Conservation (phyloP, 2,329 filamentous ascomycete species). For the Penicillium janthinellum region DNA sequence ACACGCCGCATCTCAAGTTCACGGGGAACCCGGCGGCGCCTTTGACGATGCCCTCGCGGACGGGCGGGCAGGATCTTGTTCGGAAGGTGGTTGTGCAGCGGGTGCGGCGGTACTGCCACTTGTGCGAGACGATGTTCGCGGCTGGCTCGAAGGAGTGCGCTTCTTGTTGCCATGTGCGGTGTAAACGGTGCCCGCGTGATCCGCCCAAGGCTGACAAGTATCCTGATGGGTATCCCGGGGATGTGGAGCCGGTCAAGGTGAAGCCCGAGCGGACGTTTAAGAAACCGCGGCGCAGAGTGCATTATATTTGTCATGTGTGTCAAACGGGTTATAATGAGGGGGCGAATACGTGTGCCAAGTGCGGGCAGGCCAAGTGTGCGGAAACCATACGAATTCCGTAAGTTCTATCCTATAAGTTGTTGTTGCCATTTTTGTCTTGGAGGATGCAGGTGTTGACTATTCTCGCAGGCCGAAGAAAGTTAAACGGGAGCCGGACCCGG, state of each 20-base stretch:
- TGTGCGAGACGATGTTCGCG: slow-evolving; percentile 66
- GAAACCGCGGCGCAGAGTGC: slow-evolving; percentile 41
- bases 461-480: slow-evolving; percentile 42
- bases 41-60: slow-evolving; percentile 61
- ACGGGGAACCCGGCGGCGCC: slow-evolving; percentile 34
- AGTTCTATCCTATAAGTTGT: slow-evolving; percentile 19
- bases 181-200: slow-evolving; percentile 77
- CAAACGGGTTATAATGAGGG: slow-evolving; percentile 35
- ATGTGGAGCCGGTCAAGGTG: slow-evolving; percentile 42
- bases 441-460: not conserved
- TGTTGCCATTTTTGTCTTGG: no score
- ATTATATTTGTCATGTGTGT: slow-evolving; percentile 48
- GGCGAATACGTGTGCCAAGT: slow-evolving; percentile 39
- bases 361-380: slow-evolving; percentile 45
- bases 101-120: slow-evolving; percentile 74
- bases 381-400: slow-evolving; percentile 48
- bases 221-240: slow-evolving; percentile 49
- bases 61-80: slow-evolving; percentile 70
- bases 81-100: slow-evolving; percentile 72
- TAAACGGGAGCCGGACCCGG: slow-evolving; percentile 43
- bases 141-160: slow-evolving; percentile 64
- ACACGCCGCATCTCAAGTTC: slow-evolving; percentile 17
- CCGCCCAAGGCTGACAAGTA: slow-evolving; percentile 56
- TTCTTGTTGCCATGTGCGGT: slow-evolving; percentile 71
- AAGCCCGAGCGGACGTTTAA: slow-evolving; percentile 40